A percentile compares a stretch with the other conserved stretches of the same genome.
Evolutionary conservation across 1,284 basidiomycete genomes (phyloP).

Genomic region (Sporisorium scitamineum): DNA sequence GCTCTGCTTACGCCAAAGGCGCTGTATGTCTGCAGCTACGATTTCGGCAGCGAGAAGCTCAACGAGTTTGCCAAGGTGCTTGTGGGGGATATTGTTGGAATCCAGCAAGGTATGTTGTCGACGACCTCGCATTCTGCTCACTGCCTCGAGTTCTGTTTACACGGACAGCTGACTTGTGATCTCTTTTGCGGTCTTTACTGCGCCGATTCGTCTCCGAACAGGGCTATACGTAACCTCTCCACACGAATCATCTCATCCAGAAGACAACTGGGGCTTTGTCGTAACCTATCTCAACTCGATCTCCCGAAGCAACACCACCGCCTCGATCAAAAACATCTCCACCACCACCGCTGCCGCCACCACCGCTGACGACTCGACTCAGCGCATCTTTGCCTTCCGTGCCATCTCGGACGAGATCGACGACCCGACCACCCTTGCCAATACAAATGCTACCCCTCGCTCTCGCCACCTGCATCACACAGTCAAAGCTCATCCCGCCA

Average conservation of each 20-base stretch:
- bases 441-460: conserved; percentile 3
- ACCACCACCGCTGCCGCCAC: conserved; percentile 16
- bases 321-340: conserved; percentile 53
- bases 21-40: conserved; percentile 76
- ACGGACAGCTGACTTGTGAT: not conserved
- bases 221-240: conserved; percentile 57
- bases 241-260: conserved; percentile 57
- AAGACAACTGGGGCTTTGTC: conserved; percentile 64
- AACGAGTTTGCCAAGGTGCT: conserved; percentile 76
- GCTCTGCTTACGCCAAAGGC: conserved; percentile 79
- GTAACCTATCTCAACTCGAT: conserved; percentile 49
- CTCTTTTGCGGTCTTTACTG: not conserved
- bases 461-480: conserved; percentile 40
- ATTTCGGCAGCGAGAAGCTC: conserved; percentile 75
- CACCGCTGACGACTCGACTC: conserved; percentile 5
- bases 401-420: conserved; percentile 58
- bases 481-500: conserved; percentile 1
- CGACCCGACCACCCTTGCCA: not conserved
- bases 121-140: too few species aligned
- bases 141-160: not conserved
- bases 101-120: conserved; percentile 77
- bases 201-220: too few species aligned
- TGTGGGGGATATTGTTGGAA: conserved; percentile 82
- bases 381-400: conserved; percentile 55
- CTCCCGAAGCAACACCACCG: conserved; percentile 46